Conservation (phyloP, 176 grass and related monocot genomes). For the Saccharum spontaneum region DNA sequence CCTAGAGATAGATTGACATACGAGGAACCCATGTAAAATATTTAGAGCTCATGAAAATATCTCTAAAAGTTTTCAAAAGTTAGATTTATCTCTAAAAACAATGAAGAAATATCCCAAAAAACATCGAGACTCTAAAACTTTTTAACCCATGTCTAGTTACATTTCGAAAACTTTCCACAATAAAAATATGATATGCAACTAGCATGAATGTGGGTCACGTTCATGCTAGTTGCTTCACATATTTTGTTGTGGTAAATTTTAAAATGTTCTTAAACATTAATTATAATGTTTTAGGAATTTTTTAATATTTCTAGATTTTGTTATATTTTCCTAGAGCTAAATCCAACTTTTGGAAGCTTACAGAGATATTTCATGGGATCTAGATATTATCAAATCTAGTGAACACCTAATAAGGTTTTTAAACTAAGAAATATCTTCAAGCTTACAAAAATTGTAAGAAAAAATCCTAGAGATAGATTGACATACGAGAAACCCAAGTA, state of each 20-base stretch:
- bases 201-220: not conserved
- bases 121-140: not conserved
- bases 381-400: not conserved
- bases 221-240: not conserved
- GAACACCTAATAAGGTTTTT: too few species aligned
- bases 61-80: not conserved
- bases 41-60: not conserved
- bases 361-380: not conserved
- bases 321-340: not conserved
- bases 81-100: not conserved
- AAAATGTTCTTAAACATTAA: not conserved
- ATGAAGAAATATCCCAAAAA: not conserved
- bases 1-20: too few species aligned
- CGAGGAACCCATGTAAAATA: too few species aligned
- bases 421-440: too few species aligned
- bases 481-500: too few species aligned
- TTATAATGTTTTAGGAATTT: not conserved
- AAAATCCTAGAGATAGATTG: too few species aligned
- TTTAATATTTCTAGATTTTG: fast-evolving
- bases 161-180: not conserved
- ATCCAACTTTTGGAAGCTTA: not conserved
- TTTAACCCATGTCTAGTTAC: not conserved
- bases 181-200: not conserved
- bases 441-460: too few species aligned
- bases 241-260: not conserved